Evolutionary conservation across 306 rosid species (phyloP).

Genomic region (Rosa multiflora): DNA sequence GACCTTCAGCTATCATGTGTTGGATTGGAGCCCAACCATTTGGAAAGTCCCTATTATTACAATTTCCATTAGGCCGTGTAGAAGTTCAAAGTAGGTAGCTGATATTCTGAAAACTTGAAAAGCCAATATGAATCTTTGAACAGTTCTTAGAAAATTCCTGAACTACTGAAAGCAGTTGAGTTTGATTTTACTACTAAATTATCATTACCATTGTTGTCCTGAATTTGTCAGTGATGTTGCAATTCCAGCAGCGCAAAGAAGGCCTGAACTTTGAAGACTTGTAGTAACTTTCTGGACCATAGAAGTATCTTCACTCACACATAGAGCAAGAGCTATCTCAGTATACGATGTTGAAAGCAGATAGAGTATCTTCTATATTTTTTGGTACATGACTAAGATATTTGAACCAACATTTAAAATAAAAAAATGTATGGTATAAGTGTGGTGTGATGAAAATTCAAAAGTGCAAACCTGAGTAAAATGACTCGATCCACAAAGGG

Average conservation of each 20-base stretch:
- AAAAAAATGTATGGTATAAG: neutral
- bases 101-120: neutral
- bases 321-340: conserved; percentile 15
- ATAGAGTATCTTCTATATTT: neutral
- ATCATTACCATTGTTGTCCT: conserved; percentile 70
- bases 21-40: conserved; percentile 97
- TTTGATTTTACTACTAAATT: neutral
- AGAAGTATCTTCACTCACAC: conserved; percentile 40
- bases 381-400: neutral
- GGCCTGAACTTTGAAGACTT: conserved; percentile 66
- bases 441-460: conserved; percentile 3
- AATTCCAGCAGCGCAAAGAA: conserved; percentile 56
- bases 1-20: conserved; percentile 95
- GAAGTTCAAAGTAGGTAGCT: neutral
- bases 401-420: neutral
- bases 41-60: conserved; percentile 76
- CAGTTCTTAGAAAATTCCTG: neutral
- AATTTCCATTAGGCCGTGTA: neutral
- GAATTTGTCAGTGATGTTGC: conserved; percentile 73
- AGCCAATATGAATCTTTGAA: neutral
- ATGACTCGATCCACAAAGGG: conserved; percentile 84
- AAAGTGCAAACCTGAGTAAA: conserved; percentile 60
- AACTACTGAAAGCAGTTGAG: neutral
- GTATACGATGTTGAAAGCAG: conserved; percentile 2
- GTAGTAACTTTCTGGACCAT: conserved; percentile 44